phyloP scores from a whole-genome alignment of 148 eudicot species.

The Rhododendron molle region DNA sequence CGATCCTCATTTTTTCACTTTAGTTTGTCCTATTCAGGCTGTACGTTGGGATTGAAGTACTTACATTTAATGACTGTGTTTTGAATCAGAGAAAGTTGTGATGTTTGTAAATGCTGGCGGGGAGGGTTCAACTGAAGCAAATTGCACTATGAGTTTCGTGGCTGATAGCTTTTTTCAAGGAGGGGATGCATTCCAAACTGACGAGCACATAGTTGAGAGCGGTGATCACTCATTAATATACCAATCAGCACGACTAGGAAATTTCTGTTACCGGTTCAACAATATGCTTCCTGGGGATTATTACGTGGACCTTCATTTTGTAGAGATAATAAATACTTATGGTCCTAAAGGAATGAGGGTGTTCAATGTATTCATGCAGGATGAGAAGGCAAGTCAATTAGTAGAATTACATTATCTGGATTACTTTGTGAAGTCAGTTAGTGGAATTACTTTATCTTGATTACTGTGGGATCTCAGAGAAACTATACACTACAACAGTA shows the following conservation, averaged over 20 bases:
- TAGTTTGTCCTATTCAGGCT: not conserved
- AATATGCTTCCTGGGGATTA: conserved; percentile 67
- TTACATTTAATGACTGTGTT: conserved; percentile 1
- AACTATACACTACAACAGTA: not conserved
- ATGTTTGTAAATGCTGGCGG: conserved; percentile 81
- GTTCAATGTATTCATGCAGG: conserved; percentile 77
- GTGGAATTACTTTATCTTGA: not conserved
- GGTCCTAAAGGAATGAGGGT: conserved; percentile 93
- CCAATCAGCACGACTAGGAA: conserved; percentile 74
- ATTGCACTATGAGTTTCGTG: conserved; percentile 35
- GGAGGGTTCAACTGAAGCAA: conserved; percentile 31
- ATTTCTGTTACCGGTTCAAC: conserved; percentile 58
- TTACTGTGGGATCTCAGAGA: not conserved
- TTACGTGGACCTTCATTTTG: conserved; percentile 81
- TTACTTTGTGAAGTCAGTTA: not conserved
- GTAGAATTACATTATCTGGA: not conserved
- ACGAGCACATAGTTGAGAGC: conserved; percentile 57
- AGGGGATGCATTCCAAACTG: conserved; percentile 61
- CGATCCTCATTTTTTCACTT: not conserved
- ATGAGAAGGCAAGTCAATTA: conserved; percentile 74
- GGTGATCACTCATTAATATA: conserved; percentile 70
- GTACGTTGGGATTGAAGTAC: not conserved
- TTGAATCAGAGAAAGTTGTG: conserved; percentile 60
- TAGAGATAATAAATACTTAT: conserved; percentile 63
- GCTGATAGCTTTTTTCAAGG: conserved; percentile 71